Percentiles rank a stretch among this genome's conserved stretches.
Conservation (phyloP, 352 stramenopile species). For the Phytophthora capsici region DNA sequence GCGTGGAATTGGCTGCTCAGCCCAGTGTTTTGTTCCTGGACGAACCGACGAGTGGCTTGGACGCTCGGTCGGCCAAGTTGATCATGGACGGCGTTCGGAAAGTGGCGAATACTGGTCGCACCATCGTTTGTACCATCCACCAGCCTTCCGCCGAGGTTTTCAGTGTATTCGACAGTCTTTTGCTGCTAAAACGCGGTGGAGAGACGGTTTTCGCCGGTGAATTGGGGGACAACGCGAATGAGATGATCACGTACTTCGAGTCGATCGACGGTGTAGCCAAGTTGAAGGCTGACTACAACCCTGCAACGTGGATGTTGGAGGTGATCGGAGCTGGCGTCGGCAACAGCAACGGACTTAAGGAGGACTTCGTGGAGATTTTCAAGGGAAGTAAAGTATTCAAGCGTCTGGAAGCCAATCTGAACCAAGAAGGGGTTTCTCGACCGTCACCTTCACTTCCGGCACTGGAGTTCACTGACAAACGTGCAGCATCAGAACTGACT, state of each 20-base stretch:
- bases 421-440: slow-evolving; percentile 8
- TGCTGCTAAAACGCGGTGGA: slow-evolving; percentile 22
- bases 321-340: slow-evolving; percentile 22
- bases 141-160: slow-evolving; percentile 22
- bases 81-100: slow-evolving; percentile 84
- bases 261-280: slow-evolving; percentile 13
- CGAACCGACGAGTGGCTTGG: slow-evolving; percentile 21
- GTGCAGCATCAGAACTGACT: slow-evolving; percentile 4
- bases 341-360: slow-evolving; percentile 3
- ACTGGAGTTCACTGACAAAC: slow-evolving; percentile 4
- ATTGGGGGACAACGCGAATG: slow-evolving; percentile 3
- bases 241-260: slow-evolving; percentile 24
- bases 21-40: slow-evolving; percentile 25
- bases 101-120: slow-evolving; percentile 62
- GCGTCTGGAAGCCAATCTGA: slow-evolving; percentile 1
- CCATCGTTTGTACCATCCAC: slow-evolving; percentile 30
- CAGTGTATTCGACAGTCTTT: slow-evolving; percentile 21
- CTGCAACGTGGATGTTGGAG: slow-evolving; percentile 27
- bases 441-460: slow-evolving; percentile 7
- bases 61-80: slow-evolving; percentile 57
- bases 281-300: slow-evolving; percentile 11
- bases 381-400: neutral
- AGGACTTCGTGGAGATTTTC: slow-evolving; percentile 17
- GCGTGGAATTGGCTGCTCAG: slow-evolving; percentile 21
- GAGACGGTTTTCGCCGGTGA: slow-evolving; percentile 20